phyloP scores from a whole-genome alignment of 1,284 basidiomycete species.

The Fomitiporia mediterranea region DNA sequence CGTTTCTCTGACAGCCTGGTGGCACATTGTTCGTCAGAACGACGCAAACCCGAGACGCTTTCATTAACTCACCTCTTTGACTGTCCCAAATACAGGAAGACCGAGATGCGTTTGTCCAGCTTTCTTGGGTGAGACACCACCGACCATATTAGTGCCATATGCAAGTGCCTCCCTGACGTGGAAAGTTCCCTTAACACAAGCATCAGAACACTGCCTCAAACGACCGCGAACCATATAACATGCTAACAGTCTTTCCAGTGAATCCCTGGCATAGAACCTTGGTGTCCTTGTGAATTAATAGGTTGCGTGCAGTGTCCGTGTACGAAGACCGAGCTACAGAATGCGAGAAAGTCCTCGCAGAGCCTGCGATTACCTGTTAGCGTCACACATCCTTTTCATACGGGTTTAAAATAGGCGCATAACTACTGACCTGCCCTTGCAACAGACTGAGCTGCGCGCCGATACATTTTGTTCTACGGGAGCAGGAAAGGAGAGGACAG shows the following conservation, averaged over 20 bases:
- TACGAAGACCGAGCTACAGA: slow-evolving; percentile 72
- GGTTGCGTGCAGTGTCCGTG: slow-evolving; percentile 87
- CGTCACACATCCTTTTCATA: slow-evolving; percentile 4
- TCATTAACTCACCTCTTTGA: slow-evolving; percentile 67
- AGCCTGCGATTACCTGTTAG: slow-evolving; percentile 45
- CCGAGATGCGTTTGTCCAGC: slow-evolving; percentile 95
- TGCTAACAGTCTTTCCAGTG: slow-evolving; percentile 91
- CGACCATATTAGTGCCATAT: slow-evolving; percentile 96
- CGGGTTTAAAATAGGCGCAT: background rate
- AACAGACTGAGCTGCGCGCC: slow-evolving; percentile 54
- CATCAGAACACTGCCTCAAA: background rate
- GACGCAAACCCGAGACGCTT: background rate
- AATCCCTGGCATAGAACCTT: slow-evolving; percentile 92
- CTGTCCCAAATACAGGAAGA: slow-evolving; percentile 90
- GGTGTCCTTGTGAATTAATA: slow-evolving; percentile 92
- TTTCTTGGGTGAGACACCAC: slow-evolving; percentile 97
- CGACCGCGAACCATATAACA: background rate
- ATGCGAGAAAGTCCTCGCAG: slow-evolving; percentile 67
- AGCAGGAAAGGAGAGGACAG: background rate
- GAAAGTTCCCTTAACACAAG: slow-evolving; percentile 79
- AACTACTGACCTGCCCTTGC: slow-evolving; percentile 43
- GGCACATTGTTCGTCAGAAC: slow-evolving; percentile 1
- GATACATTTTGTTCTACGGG: slow-evolving; percentile 42
- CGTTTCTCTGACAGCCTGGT: slow-evolving; percentile 76
- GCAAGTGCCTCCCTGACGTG: slow-evolving; percentile 92